Evolutionary conservation across 805 yeast genomes (phyloP).

Genomic region (Wickerhamiella siamensis): DNA sequence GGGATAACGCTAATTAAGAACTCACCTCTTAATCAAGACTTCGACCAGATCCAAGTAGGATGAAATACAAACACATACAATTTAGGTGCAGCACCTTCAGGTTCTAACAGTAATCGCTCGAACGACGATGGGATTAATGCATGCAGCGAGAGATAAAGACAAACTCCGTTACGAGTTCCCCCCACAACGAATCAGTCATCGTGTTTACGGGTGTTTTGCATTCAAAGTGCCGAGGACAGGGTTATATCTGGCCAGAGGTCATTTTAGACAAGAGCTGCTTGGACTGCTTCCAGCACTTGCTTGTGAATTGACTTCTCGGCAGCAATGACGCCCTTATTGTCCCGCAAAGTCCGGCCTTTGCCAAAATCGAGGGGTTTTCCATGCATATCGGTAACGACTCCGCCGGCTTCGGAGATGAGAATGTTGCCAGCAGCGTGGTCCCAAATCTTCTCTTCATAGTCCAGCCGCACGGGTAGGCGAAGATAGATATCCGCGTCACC

Average conservation of each 20-base stretch:
- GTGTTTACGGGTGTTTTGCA: no score
- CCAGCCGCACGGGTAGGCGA: slow-evolving; percentile 63
- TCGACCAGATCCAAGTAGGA: no score
- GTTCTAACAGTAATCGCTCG: no score
- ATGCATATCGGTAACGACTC: slow-evolving; percentile 69
- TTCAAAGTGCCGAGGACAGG: no score
- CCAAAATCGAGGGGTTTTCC: slow-evolving; percentile 72
- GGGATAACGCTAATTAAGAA: no score
- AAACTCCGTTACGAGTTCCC: no score
- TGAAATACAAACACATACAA: no score
- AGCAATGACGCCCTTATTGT: slow-evolving; percentile 89
- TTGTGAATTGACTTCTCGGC: slow-evolving; percentile 38
- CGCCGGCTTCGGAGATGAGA: slow-evolving; percentile 81
- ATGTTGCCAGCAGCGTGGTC: slow-evolving; percentile 96
- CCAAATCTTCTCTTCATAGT: slow-evolving; percentile 91
- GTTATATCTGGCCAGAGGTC: background rate
- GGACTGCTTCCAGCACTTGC: slow-evolving; percentile 30
- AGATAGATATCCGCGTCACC: slow-evolving; percentile 90
- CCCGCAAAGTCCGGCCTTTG: slow-evolving; percentile 55
- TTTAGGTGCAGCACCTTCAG: no score
- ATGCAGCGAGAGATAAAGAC: no score
- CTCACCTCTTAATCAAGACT: no score
- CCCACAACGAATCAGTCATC: no score
- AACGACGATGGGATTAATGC: no score
- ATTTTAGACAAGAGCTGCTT: background rate